Base-by-base conservation (phyloP, 2,329 filamentous ascomycete genomes). In the Talaromyces sp. region DNA sequence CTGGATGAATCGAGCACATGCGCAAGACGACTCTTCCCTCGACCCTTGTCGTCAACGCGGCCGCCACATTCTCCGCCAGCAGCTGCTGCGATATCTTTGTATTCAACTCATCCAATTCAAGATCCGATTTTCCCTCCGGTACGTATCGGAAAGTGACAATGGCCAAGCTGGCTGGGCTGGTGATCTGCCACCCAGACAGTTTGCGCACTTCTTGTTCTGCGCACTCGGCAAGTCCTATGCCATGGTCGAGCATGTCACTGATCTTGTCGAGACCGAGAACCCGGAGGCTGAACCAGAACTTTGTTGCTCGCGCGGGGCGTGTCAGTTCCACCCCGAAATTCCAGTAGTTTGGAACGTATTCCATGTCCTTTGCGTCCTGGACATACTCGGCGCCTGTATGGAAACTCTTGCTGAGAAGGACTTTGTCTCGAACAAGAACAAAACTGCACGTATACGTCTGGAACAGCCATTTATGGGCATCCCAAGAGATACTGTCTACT, bases 391-490 rank as follows among this genome's bases (percentile, higher is more conserved):
- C 63, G 43, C 62, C 59, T 10, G 58, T 58, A 31, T 48, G 41
- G 31, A 69, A 69, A 48, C 63, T 67, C 3, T 55, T 43, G 2
- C 12, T 11, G 6, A 67, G 61, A 7, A 52, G 38, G 2, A 11
- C 9, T 4, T 41, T 56, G 14, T 70, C 46, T 1, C 65, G 62
- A 1, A 65, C 57, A 0, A 71, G 57, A 2, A 67, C 48, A 14
- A 69, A 63, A 0, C 68, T 68, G 56, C 67, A 70, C 2, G 66
- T 66, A 54, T 69, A 66, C 11, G 65, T 67, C 50, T 67, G 65
- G 35, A 69, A 68, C 0, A 67, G 59, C 65, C 66, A 68, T 41
- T 69, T 69, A 52, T 68, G 67, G 1, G 63, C 67, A 57, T 69
- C 67, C 67, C 66, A 69, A 1, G 67, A 60, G 10, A 70, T 57